Evolutionary conservation across 2,329 filamentous ascomycete genomes (phyloP).

Genomic region (Pseudopithomyces chartarum): DNA sequence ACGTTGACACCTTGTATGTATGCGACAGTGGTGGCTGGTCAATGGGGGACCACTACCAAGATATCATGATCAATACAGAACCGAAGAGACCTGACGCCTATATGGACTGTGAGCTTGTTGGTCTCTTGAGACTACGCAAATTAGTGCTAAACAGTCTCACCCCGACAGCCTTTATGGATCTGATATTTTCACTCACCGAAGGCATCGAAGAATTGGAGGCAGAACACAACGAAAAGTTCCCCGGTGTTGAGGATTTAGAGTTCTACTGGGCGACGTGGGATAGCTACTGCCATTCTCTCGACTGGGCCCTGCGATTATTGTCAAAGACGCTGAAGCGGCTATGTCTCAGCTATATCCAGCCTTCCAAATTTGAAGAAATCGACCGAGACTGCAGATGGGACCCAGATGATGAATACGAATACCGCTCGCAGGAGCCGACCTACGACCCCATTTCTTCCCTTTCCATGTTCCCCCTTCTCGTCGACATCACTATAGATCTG

Average conservation of each 20-base stretch:
- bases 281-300: neutral
- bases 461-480: neutral
- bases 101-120: neutral
- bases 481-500: neutral
- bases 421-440: neutral
- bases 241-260: neutral
- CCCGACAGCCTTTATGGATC: neutral
- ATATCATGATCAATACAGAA: neutral
- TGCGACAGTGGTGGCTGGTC: slow-evolving; percentile 1
- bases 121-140: neutral
- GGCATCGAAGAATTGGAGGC: neutral
- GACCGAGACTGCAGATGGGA: neutral
- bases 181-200: neutral
- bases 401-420: neutral
- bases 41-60: neutral
- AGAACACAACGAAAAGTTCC: neutral
- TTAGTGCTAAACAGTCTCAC: neutral
- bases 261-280: neutral
- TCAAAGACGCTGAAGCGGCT: neutral
- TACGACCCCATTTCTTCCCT: slow-evolving; percentile 3
- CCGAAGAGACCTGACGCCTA: neutral
- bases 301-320: neutral
- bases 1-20: neutral
- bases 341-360: neutral
- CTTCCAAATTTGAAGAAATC: neutral